These are phyloP conservation scores for Umbellularia californica DNA, from an alignment of 164 flowering plant genomes.

Conservation along the genomic window DNA sequence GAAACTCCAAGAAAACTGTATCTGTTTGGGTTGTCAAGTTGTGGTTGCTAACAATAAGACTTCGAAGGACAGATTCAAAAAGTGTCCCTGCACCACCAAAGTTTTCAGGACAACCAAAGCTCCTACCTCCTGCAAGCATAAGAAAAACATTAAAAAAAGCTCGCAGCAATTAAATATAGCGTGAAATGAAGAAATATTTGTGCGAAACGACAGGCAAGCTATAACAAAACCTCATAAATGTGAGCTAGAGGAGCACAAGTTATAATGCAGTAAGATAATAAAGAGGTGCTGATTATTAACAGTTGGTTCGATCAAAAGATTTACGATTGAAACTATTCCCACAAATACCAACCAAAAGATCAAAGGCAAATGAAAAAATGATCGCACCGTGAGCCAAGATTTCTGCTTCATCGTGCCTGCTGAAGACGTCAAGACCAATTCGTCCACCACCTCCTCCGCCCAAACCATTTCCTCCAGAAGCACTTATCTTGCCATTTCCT, in stretches of 20 bases:
- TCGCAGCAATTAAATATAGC: background rate
- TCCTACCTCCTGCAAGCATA: constrained; percentile 69
- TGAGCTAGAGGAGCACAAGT: background rate
- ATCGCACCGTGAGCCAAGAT: constrained; percentile 75
- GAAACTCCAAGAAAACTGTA: constrained; percentile 87
- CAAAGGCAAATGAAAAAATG: background rate
- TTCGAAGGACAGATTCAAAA: constrained; percentile 87
- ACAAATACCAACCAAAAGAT: background rate
- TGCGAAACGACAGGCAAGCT: background rate
- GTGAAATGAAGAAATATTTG: background rate
- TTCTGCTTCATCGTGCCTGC: constrained; percentile 75
- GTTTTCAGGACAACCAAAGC: constrained; percentile 78
- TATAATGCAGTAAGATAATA: too few species aligned
- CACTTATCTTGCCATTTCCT: constrained; percentile 85
- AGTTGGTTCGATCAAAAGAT: background rate
- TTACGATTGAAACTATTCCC: background rate
- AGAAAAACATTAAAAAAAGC: background rate
- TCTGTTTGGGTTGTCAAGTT: constrained; percentile 85
- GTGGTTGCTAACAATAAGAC: constrained; percentile 71
- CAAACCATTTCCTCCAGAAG: constrained; percentile 91
- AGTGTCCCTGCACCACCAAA: constrained; percentile 97
- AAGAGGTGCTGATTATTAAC: background rate
- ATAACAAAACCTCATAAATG: background rate
- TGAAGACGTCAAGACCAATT: constrained; percentile 65
- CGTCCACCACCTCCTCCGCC: constrained; percentile 99